Evolutionary conservation across 2,329 filamentous ascomycete genomes (phyloP), one percentile per base, ranked within the genome.

Genomic region (Aspergillus costaricaensis): DNA sequence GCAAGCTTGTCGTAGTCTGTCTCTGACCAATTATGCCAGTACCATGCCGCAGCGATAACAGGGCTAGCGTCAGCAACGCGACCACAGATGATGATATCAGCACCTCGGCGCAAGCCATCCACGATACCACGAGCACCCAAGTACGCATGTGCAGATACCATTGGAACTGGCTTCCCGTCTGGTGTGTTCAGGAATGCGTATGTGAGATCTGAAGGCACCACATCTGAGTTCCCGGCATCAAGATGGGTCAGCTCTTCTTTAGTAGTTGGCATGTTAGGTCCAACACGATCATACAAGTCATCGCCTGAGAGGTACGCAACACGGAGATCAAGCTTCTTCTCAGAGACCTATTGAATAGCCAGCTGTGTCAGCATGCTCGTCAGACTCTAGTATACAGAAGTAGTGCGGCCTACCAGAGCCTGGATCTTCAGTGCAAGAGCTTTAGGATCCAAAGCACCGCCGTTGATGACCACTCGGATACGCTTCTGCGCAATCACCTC

Each of bases 391-490:
- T 19, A 23, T 23, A 10, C 3, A 5, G 25, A 50, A 19, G 9
- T 10, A 19, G 6, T 30, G 21, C 6, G 65, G 65, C 63, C 63
- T 39, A 77, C 76, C 61, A 84, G 62, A 17, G 76, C 67, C 4
- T 76, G 70, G 0, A 80, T 74, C 58, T 80, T 79, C 54, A 80
- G 66, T 2, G 84, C 82, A 15, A 87, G 66, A 0, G 80, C 82
- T 59, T 77, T 76, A 0, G 85, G 85, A 59, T 86, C 83, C 15
- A 83, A 76, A 2, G 80, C 82, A 0, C 85, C 85, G 2, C 85
- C 85, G 64, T 87, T 86, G 58, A 85, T 75, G 38, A 85, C 76
- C 12, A 86, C 75, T 61, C 83, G 84, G 72, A 86, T 86, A 0
- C 76, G 68, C 61, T 83, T 80, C 52, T 80, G 72, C 1, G 77